Conservation (phyloP, 805 yeast genomes). For the Pichia ethanolica region DNA sequence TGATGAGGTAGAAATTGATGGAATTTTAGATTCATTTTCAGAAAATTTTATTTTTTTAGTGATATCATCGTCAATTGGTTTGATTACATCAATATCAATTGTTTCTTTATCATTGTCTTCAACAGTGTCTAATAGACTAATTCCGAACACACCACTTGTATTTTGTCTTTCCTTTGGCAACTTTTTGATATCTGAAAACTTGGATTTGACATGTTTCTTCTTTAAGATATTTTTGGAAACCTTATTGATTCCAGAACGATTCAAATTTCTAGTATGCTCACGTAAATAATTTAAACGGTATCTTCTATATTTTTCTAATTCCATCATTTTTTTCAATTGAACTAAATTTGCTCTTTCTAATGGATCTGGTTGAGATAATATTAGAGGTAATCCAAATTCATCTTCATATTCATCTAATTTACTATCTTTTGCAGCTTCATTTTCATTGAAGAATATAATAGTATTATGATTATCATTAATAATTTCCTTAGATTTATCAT, state of each 20-base stretch:
- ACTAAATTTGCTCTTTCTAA: slow-evolving; percentile 27
- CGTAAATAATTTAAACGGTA: slow-evolving; percentile 37
- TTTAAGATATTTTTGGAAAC: slow-evolving; percentile 2
- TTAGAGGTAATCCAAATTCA: slow-evolving; percentile 1
- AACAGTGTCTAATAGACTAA: slow-evolving; percentile 12
- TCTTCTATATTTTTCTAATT: slow-evolving; percentile 38
- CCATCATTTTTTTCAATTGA: slow-evolving; percentile 31
- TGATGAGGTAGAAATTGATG: slow-evolving; percentile 8
- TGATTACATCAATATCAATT: neutral
- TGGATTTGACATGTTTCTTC: slow-evolving; percentile 7
- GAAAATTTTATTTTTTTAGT: slow-evolving; percentile 19
- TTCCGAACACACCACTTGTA: slow-evolving; percentile 19
- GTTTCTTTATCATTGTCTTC: slow-evolving; percentile 14
- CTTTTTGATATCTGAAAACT: neutral
- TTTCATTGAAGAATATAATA: slow-evolving; percentile 5
- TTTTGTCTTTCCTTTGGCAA: slow-evolving; percentile 20
- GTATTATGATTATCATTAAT: neutral
- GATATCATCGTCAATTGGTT: slow-evolving; percentile 2
- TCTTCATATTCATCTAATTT: neutral
- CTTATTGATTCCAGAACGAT: slow-evolving; percentile 4
- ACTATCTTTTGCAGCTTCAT: neutral
- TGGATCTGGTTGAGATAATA: slow-evolving; percentile 19
- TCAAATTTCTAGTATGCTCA: slow-evolving; percentile 25
- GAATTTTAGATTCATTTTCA: slow-evolving; percentile 8
- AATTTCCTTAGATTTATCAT: too few species aligned